Evolutionary conservation across 345 rosid species (phyloP), one percentile per base, ranked within the genome.

Genomic region (Eucalyptus melliodora): DNA sequence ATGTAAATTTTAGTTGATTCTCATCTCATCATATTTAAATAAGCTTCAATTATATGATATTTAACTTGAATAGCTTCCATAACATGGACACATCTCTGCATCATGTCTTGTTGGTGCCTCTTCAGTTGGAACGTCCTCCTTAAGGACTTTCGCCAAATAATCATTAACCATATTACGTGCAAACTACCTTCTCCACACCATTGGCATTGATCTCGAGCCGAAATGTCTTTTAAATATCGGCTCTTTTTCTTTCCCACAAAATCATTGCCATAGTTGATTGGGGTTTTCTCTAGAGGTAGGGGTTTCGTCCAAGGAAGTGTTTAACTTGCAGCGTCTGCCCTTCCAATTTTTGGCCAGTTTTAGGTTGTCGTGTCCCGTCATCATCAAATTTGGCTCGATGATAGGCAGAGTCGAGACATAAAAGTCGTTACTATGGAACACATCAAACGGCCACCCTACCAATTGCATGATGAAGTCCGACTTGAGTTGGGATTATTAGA

Each of bases 241-340:
- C 37, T 15, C 3, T 27, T 30, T 30, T 30, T 65, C 9, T 14
- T 13, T n/a, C 9, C 37, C 72, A 65, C 9, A 3, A 65, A 30
- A 65, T 30, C 5, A 30, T 65, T 16, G 17, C 37, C 72, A 11
- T 65, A 30, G 16, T 30, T 30, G 72, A 8, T 56, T 24, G 62
- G 13, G 13, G 6, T 56, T 56, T 56, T 56, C 62, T 56, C 6
- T 4, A 24, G 30, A 11, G 27, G 6, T 56, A 2, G 13, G 13
- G 62, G 30, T 56, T 60, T 12, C 31, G 21, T 65, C 21, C 21
- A 8, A 65, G 40, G 40, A 67, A 67, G 40, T 9, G 6, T 31
- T 34, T 69, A 17, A 9, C 6, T 34, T 8, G 81, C 4, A 2
- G 9, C 6, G 2, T 69, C 0, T 8, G 2, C 13, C 24, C 6